Evolutionary conservation across 495 filamentous ascomycete genomes (phyloP).

Genomic region (Hyaloscypha finlandica): DNA sequence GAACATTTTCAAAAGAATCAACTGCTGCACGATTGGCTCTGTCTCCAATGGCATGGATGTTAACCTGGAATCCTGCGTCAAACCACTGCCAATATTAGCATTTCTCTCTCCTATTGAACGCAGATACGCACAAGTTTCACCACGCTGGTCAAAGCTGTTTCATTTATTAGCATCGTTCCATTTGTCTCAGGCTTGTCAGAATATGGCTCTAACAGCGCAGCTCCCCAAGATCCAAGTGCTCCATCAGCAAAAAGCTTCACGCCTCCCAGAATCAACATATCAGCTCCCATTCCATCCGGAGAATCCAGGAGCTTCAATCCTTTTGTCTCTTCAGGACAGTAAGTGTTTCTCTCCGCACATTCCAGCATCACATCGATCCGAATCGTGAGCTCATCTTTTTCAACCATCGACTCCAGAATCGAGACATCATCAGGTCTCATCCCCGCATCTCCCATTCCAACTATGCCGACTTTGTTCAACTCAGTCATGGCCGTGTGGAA

Average conservation of each 20-base stretch:
- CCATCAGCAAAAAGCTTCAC: conserved; percentile 50
- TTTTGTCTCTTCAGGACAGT: conserved; percentile 49
- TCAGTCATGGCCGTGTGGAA: conserved; percentile 56
- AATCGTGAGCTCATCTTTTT: conserved; percentile 51
- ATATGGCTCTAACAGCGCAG: conserved; percentile 64
- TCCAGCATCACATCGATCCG: conserved; percentile 66
- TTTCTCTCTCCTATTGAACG: not conserved
- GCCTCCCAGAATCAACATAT: conserved; percentile 6
- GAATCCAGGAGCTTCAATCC: conserved; percentile 20
- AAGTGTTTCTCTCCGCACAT: conserved; percentile 59
- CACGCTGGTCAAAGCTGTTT: conserved; percentile 48
- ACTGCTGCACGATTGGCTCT: conserved; percentile 59
- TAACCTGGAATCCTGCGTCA: conserved; percentile 36
- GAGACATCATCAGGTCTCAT: conserved; percentile 50
- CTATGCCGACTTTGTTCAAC: conserved; percentile 60
- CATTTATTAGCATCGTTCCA: conserved; percentile 63
- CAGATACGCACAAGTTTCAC: conserved; percentile 27
- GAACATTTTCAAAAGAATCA: conserved; percentile 48
- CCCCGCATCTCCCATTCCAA: conserved; percentile 65
- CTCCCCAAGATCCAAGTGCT: conserved; percentile 65
- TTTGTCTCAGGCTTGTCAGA: conserved; percentile 53
- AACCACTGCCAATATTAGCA: conserved; percentile 25
- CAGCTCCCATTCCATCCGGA: conserved; percentile 17
- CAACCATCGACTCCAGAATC: conserved; percentile 49
- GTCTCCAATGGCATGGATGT: conserved; percentile 61